Base-by-base conservation (phyloP, 192 early-diverging fungal genomes). In the Lobosporangium transversale region DNA sequence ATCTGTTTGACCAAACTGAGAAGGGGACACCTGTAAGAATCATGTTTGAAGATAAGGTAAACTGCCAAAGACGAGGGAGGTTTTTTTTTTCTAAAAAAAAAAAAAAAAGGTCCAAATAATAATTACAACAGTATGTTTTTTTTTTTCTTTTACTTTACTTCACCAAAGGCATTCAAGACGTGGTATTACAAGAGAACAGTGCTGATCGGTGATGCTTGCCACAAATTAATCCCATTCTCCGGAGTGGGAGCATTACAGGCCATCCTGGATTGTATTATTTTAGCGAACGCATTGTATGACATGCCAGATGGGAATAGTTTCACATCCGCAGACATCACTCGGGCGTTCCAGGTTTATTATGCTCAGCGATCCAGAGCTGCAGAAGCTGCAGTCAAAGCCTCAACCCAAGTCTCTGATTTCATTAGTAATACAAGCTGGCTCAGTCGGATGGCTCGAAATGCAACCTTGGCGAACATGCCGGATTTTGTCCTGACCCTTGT, bases 41-140 rank as follows among this genome's bases (percentile, higher is more conserved):
- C n/a, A 62, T 62, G 58, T 27, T 70, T 5, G 68, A 70, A 24
- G 68, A 70, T 27, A 70, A 70, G 68, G 59, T 57, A 62, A 36
- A 23, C 8, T 14, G 8, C 7, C 14, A 14, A 10, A 40, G 14
- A 10, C 14, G 37, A 40, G 37, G 7, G 14, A 40, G 37, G 37
- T 40, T 40, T 10, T 40, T 40, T 40, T 40, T 14, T 14, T 40
- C 37, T 40, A 14, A n/a, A n/a, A n/a, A n/a, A n/a, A n/a, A n/a
- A n/a, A n/a, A n/a, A n/a, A n/a, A n/a, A n/a, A n/a, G n/a, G n/a
- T n/a, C n/a, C n/a, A n/a, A n/a, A n/a, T n/a, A n/a, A n/a, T n/a
- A n/a, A n/a, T n/a, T n/a, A 7, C 37, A 10, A 40, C 37, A 40
- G 14, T 40, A 40, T 14, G 37, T 40, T 7, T 40, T 14, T 40